Percentiles rank a stretch among this genome's conserved stretches.
Evolutionary conservation across 2,329 filamentous ascomycete genomes (phyloP).

Genomic region (Malbranchea cinnamomea): DNA sequence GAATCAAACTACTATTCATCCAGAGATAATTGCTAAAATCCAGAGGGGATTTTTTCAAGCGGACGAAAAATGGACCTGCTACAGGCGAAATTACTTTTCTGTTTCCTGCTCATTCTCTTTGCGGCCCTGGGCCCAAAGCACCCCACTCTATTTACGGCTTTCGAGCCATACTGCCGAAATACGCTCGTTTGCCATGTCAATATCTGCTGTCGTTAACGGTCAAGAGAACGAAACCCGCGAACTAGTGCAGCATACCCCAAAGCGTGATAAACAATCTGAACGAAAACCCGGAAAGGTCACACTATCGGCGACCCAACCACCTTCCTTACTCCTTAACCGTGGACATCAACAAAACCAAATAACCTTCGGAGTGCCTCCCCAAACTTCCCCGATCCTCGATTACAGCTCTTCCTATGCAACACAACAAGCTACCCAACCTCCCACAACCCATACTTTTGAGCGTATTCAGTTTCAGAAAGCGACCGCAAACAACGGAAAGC

Average conservation of each 20-base stretch:
- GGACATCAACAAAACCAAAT: constrained; percentile 14
- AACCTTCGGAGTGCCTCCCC: constrained; percentile 14
- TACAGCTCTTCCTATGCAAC: constrained; percentile 19
- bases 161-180: constrained; percentile 38
- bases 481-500: constrained; percentile 85
- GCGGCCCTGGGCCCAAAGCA: constrained; percentile 39
- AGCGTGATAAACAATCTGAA: constrained; percentile 75
- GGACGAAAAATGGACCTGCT: constrained; percentile 82
- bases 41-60: constrained; percentile 79
- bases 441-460: constrained; percentile 54
- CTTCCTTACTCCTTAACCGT: constrained; percentile 23
- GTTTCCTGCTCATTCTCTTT: constrained; percentile 67
- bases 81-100: constrained; percentile 80
- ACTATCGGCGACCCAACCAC: constrained; percentile 51
- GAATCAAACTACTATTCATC: constrained; percentile 38
- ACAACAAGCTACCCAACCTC: constrained; percentile 13
- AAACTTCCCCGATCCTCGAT: constrained; percentile 18
- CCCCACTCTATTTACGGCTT: constrained; percentile 43
- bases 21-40: constrained; percentile 64
- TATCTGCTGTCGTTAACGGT: constrained; percentile 69
- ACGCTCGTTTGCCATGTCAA: constrained; percentile 64
- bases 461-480: constrained; percentile 90
- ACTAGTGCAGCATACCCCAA: constrained; percentile 79
- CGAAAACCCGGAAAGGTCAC: constrained; percentile 55
- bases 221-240: constrained; percentile 63